Conservation (phyloP, 441 rosid genomes). For the Gossypium schwendimanii region DNA sequence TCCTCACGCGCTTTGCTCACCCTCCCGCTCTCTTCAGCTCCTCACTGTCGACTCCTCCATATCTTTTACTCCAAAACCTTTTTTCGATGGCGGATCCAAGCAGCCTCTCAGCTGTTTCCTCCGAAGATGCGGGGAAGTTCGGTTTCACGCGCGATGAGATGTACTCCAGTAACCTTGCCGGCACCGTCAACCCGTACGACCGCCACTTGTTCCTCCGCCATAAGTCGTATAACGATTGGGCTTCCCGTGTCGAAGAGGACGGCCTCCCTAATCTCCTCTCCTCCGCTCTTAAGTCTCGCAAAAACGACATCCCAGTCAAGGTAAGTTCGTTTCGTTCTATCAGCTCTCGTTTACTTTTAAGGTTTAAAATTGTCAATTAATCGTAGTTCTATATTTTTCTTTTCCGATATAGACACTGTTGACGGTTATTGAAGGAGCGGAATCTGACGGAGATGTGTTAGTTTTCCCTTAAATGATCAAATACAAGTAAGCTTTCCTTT, state of each 20-base stretch:
- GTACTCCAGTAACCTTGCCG: slow-evolving; percentile 51
- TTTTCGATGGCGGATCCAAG: slow-evolving; percentile 37
- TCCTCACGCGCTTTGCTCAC: slow-evolving; percentile 22
- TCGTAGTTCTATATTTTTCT: background rate
- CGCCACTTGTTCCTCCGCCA: slow-evolving; percentile 76
- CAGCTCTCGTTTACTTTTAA: background rate
- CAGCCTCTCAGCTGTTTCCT: slow-evolving; percentile 17
- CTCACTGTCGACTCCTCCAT: background rate
- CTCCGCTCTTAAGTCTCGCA: slow-evolving; percentile 57
- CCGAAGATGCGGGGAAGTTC: slow-evolving; percentile 40
- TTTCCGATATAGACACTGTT: slow-evolving; percentile 40
- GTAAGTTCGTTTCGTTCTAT: slow-evolving; percentile 24
- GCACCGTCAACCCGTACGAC: slow-evolving; percentile 58
- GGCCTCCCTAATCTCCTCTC: slow-evolving; percentile 58
- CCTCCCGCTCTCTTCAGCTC: background rate
- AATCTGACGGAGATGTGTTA: slow-evolving; percentile 80
- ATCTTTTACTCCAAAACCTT: slow-evolving; percentile 10
- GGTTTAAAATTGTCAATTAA: background rate
- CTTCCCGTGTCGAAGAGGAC: slow-evolving; percentile 61
- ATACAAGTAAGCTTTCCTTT: slow-evolving; percentile 54
- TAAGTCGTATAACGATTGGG: slow-evolving; percentile 55
- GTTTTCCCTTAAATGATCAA: slow-evolving; percentile 88
- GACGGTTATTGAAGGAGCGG: slow-evolving; percentile 64
- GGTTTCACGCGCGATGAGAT: slow-evolving; percentile 77
- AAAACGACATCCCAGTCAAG: slow-evolving; percentile 48